Evolutionary conservation across 2,329 filamentous ascomycete genomes (phyloP), one percentile per base, ranked within the genome.

Genomic region (Verticillium nubilum): DNA sequence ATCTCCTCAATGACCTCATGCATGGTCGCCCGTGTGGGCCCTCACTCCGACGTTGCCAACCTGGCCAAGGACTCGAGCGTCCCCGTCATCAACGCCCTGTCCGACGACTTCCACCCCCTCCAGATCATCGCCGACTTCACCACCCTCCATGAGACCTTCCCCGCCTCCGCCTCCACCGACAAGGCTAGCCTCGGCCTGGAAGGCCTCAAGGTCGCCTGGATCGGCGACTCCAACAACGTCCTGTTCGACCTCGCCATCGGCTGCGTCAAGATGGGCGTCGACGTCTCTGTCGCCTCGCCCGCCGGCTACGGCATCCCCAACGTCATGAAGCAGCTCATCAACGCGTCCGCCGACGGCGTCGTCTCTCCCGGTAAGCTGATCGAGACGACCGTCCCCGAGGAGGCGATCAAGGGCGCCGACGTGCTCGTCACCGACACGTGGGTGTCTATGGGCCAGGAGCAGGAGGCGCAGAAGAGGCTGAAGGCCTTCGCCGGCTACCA

Each of bases 401-500:
- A 96, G 69, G 95, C 84, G 5, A 86, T 97, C 70, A 90, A 90
- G 77, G 79, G 88, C 64, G 94, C 95, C 3, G 89, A 99, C 72
- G 84, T 98, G 58, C 80, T 99, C 60, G 92, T 98, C 25, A 99
- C 95, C 1, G 95, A 99, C 70, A 99, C 95, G 1, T 99, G 95
- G 95, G 85, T 99, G 31, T 96, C 92, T 1, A 99, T 99, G 95
- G 95, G 95, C 54, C 94, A 98, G 75, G 95, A 99, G 74, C 86
- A 85, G 59, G 95, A 99, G 75, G 81, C 86, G 42, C 81, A 87
- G 66, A 89, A 89, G 79, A 82, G 91, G 56, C 73, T 97, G 61
- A 85, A 88, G 70, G 92, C 87, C 2, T 99, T 99, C 72, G 83
- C 84, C 29, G 93, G 94, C 15, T 99, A 93, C 76, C 94, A 97